These are phyloP conservation scores for Oleoguttula mirabilis DNA, from an alignment of 495 filamentous ascomycete species.

Conservation along the genomic window DNA sequence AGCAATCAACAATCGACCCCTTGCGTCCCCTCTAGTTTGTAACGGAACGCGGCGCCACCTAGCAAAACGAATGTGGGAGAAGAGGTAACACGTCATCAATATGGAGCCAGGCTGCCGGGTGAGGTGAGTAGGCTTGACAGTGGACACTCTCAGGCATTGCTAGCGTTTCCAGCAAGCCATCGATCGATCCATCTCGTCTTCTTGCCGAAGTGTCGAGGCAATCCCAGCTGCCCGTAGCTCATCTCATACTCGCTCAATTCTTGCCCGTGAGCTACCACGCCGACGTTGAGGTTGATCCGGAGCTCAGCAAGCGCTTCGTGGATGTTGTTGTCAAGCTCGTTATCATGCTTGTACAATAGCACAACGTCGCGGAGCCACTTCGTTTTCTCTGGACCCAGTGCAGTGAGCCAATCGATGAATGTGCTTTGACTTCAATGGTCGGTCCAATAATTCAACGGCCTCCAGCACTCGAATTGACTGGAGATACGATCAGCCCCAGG, in stretches of 20 bases:
- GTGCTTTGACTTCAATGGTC: slow-evolving; percentile 1
- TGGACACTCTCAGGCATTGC: no score
- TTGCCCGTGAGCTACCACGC: not conserved
- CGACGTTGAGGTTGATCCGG: not conserved
- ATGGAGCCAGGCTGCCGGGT: no score
- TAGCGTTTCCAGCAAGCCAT: no score
- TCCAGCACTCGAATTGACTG: slow-evolving; percentile 7
- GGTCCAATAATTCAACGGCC: slow-evolving; percentile 7
- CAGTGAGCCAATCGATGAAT: slow-evolving; percentile 4
- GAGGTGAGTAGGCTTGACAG: no score
- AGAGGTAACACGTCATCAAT: no score
- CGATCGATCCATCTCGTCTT: not conserved
- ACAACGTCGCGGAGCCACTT: slow-evolving; percentile 1
- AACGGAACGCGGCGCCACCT: no score
- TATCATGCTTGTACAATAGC: slow-evolving; percentile 6
- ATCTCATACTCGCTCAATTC: slow-evolving; percentile 6
- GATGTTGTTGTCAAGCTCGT: slow-evolving; percentile 6
- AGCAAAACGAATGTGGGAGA: no score
- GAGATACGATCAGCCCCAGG: no score
- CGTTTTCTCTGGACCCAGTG: slow-evolving; percentile 1
- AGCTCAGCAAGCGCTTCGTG: not conserved
- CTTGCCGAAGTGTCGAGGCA: slow-evolving; percentile 5
- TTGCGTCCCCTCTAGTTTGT: no score
- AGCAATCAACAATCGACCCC: no score
- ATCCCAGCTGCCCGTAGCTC: not conserved